Evolutionary conservation across 2,329 filamentous ascomycete species (phyloP).

Genomic region (Graphilbum fragrans): DNA sequence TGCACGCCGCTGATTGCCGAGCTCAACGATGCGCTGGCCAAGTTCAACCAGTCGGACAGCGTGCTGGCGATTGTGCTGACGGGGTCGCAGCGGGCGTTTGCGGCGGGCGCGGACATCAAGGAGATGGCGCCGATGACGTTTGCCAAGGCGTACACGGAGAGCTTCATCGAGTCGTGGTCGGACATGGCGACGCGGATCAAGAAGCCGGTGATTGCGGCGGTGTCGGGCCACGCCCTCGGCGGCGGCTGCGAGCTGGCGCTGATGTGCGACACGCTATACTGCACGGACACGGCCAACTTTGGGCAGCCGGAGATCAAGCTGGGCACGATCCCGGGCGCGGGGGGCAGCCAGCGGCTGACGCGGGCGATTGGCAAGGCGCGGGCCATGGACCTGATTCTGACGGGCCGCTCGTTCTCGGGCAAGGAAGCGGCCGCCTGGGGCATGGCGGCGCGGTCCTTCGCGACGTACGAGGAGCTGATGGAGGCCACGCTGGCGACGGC

Average conservation of each 20-base stretch:
- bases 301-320: constrained; percentile 97
- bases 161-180: constrained; percentile 96
- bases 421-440: constrained; percentile 83
- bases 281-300: constrained; percentile 74
- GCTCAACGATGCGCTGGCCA: constrained; percentile 65
- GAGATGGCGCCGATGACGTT: constrained; percentile 95
- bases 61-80: constrained; percentile 76
- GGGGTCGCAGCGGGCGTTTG: constrained; percentile 81
- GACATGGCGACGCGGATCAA: constrained; percentile 72
- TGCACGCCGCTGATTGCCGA: constrained; percentile 83
- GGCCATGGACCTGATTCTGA: constrained; percentile 86
- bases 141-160: constrained; percentile 69
- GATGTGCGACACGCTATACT: constrained; percentile 96
- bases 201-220: constrained; percentile 88
- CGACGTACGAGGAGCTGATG: constrained; percentile 69
- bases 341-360: constrained; percentile 81
- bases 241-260: constrained; percentile 94
- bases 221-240: constrained; percentile 87
- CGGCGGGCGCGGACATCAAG: constrained; percentile 95
- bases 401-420: constrained; percentile 73
- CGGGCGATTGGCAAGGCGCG: constrained; percentile 70
- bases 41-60: constrained; percentile 56
- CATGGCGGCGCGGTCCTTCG: constrained; percentile 71
- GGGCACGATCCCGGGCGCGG: constrained; percentile 82
- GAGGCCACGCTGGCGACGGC: constrained; percentile 72